Evolutionary conservation across 2,329 filamentous ascomycete genomes (phyloP), one percentile per base, ranked within the genome.

Genomic region (Aplosporella prunicola): DNA sequence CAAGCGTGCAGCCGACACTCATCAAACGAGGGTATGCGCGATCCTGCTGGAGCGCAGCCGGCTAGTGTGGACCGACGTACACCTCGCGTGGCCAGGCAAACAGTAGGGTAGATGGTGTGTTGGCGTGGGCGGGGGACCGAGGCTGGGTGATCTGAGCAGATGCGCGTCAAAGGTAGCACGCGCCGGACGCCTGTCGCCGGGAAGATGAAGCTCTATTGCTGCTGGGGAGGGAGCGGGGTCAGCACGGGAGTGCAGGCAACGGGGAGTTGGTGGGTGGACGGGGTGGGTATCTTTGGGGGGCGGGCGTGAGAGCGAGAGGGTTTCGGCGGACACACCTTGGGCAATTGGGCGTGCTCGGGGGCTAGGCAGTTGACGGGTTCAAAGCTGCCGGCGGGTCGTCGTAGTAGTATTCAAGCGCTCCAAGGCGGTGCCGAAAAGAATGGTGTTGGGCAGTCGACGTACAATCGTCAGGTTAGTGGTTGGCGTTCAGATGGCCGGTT

Each of bases 1-100:
- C 37, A 33, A 39, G 30, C 37, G 31, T 26, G 37, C 37, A 39
- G 37, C 37, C 20, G 31, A 32, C 37, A 39, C 37, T 39, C 37
- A 39, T 39, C 37, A 39, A 39, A 39, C 34, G 37, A 34, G 34
- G 33, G 37, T 31, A 27, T 30, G 31, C 18, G 31, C 20, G 24
- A 6, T 28, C 29, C 18, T 9, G 31, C 30, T 20, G 37, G 24
- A 23, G 37, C 30, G 37, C 30, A 31, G 37, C 32, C 37, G 30
- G 37, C 37, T 33, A 24, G 25, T 18, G 20, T 31, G 31, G 24
- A 31, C 37, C 30, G 29, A 23, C 24, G 34, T 20, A 18, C 20
- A 23, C 30, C n/a, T 25, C 26, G 31, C 11, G 31, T 24, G 23
- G n/a, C 30, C 37, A 29, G 24, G 31, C 37, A 29, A 33, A 15